Evolutionary conservation across 1,139 yeast species (phyloP).

Genomic region (Yamadazyma epiphylla): DNA sequence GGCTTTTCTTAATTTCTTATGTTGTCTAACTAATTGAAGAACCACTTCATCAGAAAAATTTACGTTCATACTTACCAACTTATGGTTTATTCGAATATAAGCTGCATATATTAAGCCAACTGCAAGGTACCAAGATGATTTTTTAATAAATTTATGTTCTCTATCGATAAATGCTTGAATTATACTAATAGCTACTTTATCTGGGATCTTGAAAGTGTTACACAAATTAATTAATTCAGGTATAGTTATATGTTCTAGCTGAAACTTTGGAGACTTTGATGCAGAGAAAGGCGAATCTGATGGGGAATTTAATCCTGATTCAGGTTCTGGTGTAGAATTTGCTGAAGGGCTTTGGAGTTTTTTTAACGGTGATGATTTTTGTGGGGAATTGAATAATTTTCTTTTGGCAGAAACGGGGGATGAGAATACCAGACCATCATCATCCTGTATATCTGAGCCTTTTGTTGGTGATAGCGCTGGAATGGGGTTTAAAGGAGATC

Average conservation of each 20-base stretch:
- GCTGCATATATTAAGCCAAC: constrained; percentile 65
- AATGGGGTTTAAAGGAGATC: constrained; percentile 3
- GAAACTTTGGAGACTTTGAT: constrained; percentile 3
- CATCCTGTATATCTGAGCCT: too few species aligned
- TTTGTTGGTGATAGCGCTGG: constrained; percentile 2
- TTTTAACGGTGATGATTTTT: constrained; percentile 13
- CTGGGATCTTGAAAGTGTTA: constrained; percentile 60
- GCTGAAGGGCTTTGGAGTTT: constrained; percentile 4
- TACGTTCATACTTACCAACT: constrained; percentile 38
- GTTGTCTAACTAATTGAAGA: constrained; percentile 45
- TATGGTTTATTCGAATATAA: constrained; percentile 51
- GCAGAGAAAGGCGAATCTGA: too few species aligned
- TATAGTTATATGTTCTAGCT: constrained; percentile 24
- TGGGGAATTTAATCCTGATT: neutral
- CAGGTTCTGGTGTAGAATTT: constrained; percentile 1
- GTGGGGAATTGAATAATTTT: constrained; percentile 5
- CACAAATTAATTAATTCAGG: constrained; percentile 57
- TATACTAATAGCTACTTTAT: constrained; percentile 46
- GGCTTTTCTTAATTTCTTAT: constrained; percentile 45
- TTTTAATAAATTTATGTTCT: constrained; percentile 46
- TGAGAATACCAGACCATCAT: neutral
- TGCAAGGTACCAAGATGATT: constrained; percentile 64
- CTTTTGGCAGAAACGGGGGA: too few species aligned
- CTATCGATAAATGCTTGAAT: constrained; percentile 49
- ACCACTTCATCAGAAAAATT: constrained; percentile 48